Base-by-base conservation (phyloP, 371 early-diverging fungal species). In the Capillidium heterosporum region DNA sequence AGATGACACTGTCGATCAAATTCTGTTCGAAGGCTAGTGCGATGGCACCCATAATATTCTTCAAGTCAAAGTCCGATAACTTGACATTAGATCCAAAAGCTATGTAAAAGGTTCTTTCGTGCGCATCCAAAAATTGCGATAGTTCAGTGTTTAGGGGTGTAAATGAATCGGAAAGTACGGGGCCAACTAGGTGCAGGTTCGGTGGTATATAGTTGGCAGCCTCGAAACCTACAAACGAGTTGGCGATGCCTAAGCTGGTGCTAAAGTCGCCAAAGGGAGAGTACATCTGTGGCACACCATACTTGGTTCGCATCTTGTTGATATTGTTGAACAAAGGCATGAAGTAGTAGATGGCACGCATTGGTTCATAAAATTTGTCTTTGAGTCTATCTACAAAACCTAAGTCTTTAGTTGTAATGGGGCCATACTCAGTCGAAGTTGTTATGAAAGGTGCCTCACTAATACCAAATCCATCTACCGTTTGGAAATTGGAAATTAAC, bases 1-100 rank as follows among this genome's bases (percentile, higher is more conserved):
- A 57, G 17, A 57, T 43, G 8, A 42, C 48, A 32, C 58, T 50
- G 28, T 57, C 51, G 17, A 57, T 47, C n/a, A 48, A 7, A 24
- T 27, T 26, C 4, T 47, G 42, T 24, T 57, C 28, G 4, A 50
- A 4, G 5, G 35, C 32, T 57, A 48, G 19, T n/a, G 17, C 4
- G 49, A 10, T 47, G 7, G 48, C 48, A 23, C 13, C 7, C 21
- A 32, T 26, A 5, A 50, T 23, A 5, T 4, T 5, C 17, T 23
- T 4, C 49, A 47, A 1, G 13, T 17, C 13, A 29, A 7, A 17
- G 21, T 40, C 11, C 10, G 31, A 1, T 7, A 28, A 19, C 26
- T 17, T 15, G 10, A 28, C 13, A 50, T 13, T 26, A 26, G 50
- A 48, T 11, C 57, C 57, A 31, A 57, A 57, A 32, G 28, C 57